Evolutionary conservation across 495 filamentous ascomycete genomes (phyloP).

Genomic region (Saxispiralis lemnorum): DNA sequence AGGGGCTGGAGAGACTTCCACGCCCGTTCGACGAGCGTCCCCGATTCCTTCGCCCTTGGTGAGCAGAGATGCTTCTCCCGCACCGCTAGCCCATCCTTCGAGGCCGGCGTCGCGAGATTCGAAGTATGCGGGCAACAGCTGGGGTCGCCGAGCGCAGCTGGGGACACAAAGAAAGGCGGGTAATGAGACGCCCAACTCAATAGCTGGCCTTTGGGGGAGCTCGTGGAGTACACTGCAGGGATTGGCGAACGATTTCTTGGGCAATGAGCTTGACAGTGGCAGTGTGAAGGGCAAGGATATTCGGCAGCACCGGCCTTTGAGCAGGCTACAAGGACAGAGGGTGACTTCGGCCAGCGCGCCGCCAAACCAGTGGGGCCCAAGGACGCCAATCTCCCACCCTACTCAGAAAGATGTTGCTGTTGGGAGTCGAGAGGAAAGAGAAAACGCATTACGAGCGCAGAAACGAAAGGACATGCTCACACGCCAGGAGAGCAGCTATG

Average conservation of each 20-base stretch:
- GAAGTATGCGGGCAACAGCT: conserved; percentile 5
- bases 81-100: conserved; percentile 18
- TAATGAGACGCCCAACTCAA: conserved; percentile 7
- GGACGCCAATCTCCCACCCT: conserved; percentile 18
- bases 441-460: conserved; percentile 40
- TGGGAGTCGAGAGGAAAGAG: conserved; percentile 39
- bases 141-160: not conserved
- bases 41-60: conserved; percentile 19
- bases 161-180: conserved; percentile 5
- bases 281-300: not conserved
- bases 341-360: not conserved
- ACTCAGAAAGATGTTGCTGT: conserved; percentile 28
- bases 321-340: too few species aligned
- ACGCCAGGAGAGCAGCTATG: conserved; percentile 33
- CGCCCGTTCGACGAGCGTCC: conserved; percentile 4
- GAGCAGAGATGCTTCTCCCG: conserved; percentile 21
- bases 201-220: conserved; percentile 17
- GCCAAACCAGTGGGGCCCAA: conserved; percentile 40
- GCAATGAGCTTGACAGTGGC: conserved; percentile 16
- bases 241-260: conserved; percentile 27
- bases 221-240: conserved; percentile 27
- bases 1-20: not conserved
- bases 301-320: too few species aligned
- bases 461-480: conserved; percentile 41
- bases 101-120: conserved; percentile 9